Evolutionary conservation across 345 rosid species (phyloP).

Genomic region (Eucalyptus tenuipes): DNA sequence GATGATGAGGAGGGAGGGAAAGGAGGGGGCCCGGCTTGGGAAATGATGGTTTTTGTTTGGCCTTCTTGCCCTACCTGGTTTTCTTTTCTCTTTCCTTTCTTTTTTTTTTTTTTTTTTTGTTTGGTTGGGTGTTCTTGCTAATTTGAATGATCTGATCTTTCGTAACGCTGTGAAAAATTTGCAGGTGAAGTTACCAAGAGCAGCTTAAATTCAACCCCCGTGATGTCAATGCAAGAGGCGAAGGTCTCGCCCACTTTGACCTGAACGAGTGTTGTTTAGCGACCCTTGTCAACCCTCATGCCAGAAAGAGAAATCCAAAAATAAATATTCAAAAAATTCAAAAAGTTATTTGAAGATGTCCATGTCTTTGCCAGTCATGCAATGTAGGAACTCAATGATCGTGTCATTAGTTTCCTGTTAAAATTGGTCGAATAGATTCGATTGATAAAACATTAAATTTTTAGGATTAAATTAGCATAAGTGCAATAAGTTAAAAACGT

Average conservation of each 20-base stretch:
- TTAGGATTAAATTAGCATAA: rapidly evolving
- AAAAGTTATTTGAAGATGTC: too few relatives aligned
- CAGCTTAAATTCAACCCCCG: too few relatives aligned
- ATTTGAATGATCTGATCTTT: not conserved
- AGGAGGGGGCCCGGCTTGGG: not conserved
- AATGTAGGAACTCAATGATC: rapidly evolving
- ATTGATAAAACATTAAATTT: too few relatives aligned
- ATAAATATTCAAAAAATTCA: too few relatives aligned
- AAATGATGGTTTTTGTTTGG: not conserved
- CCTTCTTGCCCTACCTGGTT: not conserved
- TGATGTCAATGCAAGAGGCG: too few relatives aligned
- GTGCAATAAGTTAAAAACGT: rapidly evolving
- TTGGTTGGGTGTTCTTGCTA: not conserved
- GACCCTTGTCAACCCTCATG: rapidly evolving
- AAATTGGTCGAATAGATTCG: rapidly evolving
- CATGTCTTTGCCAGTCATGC: rapidly evolving
- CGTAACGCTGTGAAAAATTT: not conserved
- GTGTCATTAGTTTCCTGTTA: too few relatives aligned
- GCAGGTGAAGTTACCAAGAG: not conserved
- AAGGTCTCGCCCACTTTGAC: too few relatives aligned
- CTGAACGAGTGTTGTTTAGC: rapidly evolving
- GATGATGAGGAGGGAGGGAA: not conserved
- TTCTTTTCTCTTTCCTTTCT: not conserved
- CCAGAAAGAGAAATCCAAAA: too few relatives aligned
- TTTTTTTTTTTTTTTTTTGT: not conserved